These are phyloP conservation scores for Psilocybe azurescens DNA, from an alignment of 768 basidiomycete species.

Conservation along the genomic window DNA sequence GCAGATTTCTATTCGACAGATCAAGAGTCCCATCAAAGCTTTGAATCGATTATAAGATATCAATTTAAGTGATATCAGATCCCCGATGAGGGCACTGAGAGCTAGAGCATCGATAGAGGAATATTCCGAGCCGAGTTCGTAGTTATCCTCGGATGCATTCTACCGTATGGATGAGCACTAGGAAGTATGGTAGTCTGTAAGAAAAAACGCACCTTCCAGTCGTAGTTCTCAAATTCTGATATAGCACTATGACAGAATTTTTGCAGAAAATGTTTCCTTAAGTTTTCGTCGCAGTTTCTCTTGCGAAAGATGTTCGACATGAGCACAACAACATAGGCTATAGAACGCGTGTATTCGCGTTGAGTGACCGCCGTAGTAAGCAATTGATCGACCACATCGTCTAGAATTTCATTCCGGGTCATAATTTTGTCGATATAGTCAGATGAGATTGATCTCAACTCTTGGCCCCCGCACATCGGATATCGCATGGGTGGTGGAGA, in stretches of 20 bases:
- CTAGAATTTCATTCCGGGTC: background rate
- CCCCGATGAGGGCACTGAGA: slow-evolving; percentile 15
- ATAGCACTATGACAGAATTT: background rate
- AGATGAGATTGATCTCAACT: background rate
- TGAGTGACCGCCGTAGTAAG: slow-evolving; percentile 12
- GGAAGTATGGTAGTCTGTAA: background rate
- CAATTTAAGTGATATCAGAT: slow-evolving; percentile 9
- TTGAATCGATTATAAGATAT: slow-evolving; percentile 5
- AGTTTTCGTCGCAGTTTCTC: background rate
- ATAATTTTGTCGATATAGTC: background rate
- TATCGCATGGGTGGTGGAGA: background rate
- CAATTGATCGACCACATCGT: slow-evolving; percentile 7
- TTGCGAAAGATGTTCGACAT: background rate
- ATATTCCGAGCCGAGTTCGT: background rate
- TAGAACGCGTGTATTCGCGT: slow-evolving; percentile 8
- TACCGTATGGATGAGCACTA: background rate
- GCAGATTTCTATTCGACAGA: background rate
- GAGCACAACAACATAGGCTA: background rate
- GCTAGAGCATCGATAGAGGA: slow-evolving; percentile 9
- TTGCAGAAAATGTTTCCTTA: background rate
- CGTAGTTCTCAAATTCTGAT: slow-evolving; percentile 1
- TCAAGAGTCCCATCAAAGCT: background rate
- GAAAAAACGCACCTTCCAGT: slow-evolving; percentile 7
- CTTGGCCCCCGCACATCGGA: slow-evolving; percentile 3
- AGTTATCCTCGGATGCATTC: background rate